phyloP scores from a whole-genome alignment of 2,329 filamentous ascomycete genomes.

The Diaporthe aspalathi region DNA sequence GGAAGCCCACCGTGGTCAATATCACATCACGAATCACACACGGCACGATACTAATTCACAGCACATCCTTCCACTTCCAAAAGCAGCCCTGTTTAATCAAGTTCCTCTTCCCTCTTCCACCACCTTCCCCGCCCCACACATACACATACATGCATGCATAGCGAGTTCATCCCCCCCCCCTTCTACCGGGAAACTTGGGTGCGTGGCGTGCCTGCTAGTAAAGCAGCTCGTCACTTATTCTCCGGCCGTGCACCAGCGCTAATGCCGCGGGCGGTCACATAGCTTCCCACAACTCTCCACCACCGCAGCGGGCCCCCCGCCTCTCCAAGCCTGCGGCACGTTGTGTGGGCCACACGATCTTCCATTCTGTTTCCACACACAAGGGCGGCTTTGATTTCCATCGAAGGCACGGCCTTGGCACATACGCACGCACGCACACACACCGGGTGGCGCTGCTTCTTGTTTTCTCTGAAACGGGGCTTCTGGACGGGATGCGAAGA shows the following conservation, averaged over 20 bases:
- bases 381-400: too few relatives aligned
- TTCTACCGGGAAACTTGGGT: neutral
- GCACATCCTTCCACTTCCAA: too few relatives aligned
- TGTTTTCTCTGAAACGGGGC: slow-evolving; percentile 17
- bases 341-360: slow-evolving; percentile 17
- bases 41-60: slow-evolving; percentile 6
- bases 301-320: too few relatives aligned
- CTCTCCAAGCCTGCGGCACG: neutral
- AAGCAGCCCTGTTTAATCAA: neutral
- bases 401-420: slow-evolving; percentile 19
- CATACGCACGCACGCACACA: too few relatives aligned
- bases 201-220: slow-evolving; percentile 8
- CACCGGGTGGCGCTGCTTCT: neutral
- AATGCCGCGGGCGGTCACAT: slow-evolving; percentile 25
- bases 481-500: too few relatives aligned
- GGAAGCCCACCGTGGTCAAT: neutral
- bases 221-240: slow-evolving; percentile 27
- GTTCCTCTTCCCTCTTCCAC: neutral
- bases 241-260: slow-evolving; percentile 28
- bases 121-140: neutral
- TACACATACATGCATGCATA: neutral
- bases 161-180: neutral
- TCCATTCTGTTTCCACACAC: neutral
- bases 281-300: neutral
- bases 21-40: slow-evolving; percentile 21